Conservation (phyloP, 148 eudicot genomes). For the Hydrangea macrophylla region DNA sequence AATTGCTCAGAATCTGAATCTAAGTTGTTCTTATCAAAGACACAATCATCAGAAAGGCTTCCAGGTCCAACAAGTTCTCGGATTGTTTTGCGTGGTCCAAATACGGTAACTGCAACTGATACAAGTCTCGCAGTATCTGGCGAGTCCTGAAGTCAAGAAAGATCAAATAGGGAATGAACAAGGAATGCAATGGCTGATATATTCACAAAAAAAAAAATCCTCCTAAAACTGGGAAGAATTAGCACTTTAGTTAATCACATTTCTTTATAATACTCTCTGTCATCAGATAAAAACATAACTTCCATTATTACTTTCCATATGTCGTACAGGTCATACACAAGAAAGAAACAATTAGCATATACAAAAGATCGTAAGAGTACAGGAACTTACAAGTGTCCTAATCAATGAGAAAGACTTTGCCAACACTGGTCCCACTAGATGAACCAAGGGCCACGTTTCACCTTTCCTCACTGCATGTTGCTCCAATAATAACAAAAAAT, state of each 20-base stretch:
- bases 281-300: neutral
- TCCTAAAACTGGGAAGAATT: neutral
- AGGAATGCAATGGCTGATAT: conserved; percentile 6
- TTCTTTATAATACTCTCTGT: neutral
- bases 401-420: conserved; percentile 54
- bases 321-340: no score
- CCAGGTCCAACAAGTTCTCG: conserved; percentile 32
- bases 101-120: conserved; percentile 48
- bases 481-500: conserved; percentile 51
- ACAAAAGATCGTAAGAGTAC: neutral
- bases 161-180: conserved; percentile 9
- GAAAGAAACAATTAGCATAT: no score
- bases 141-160: conserved; percentile 59
- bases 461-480: conserved; percentile 53
- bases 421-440: conserved; percentile 72
- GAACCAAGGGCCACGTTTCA: conserved; percentile 71
- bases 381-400: conserved; percentile 58
- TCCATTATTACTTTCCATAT: neutral
- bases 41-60: conserved; percentile 18
- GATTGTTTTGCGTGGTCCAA: conserved; percentile 67
- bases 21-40: conserved; percentile 18
- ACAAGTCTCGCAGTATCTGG: conserved; percentile 48
- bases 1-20: conserved; percentile 40
- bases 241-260: neutral
- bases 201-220: neutral